A percentile compares a stretch with the other conserved stretches of the same genome.
Evolutionary conservation across 352 stramenopile species (phyloP).

Genomic region (Phytopythium vexans): DNA sequence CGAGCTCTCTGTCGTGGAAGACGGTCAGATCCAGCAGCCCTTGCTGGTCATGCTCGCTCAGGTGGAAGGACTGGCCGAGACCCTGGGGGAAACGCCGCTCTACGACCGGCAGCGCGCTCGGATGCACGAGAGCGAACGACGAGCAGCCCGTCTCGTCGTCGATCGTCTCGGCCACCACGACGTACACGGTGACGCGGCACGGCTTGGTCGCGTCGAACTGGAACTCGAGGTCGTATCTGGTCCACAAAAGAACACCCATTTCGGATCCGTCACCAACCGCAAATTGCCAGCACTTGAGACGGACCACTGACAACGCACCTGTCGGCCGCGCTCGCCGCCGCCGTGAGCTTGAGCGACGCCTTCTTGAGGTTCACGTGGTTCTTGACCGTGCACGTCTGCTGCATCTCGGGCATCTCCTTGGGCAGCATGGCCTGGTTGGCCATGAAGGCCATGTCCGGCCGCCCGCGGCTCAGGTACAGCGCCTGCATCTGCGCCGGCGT

Average conservation of each 20-base stretch:
- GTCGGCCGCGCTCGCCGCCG: conserved; percentile 12
- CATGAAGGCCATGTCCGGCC: conserved; percentile 85
- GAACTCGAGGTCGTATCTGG: conserved; percentile 55
- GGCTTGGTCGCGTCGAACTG: conserved; percentile 77
- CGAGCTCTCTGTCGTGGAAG: conserved; percentile 36
- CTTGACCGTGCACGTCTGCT: conserved; percentile 80
- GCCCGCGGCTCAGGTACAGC: conserved; percentile 72
- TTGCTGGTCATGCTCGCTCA: conserved; percentile 15
- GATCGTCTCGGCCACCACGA: conserved; percentile 65
- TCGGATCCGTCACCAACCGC: background rate
- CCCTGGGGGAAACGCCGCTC: conserved; percentile 42
- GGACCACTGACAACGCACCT: conserved; percentile 5
- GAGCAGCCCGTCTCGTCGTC: conserved; percentile 62
- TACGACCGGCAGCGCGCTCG: conserved; percentile 34
- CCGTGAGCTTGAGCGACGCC: conserved; percentile 54
- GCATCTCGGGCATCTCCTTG: conserved; percentile 70
- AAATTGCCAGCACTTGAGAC: too few species aligned
- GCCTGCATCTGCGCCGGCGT: conserved; percentile 81
- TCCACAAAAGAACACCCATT: background rate
- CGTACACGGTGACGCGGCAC: conserved; percentile 59
- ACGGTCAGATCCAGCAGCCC: conserved; percentile 36
- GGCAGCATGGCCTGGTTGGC: conserved; percentile 52
- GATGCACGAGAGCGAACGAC: conserved; percentile 48
- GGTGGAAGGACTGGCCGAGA: conserved; percentile 50
- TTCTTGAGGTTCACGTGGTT: conserved; percentile 88